These are phyloP conservation scores for Lasiosphaeria hispida DNA, from an alignment of 495 filamentous ascomycete species.

Conservation along the genomic window DNA sequence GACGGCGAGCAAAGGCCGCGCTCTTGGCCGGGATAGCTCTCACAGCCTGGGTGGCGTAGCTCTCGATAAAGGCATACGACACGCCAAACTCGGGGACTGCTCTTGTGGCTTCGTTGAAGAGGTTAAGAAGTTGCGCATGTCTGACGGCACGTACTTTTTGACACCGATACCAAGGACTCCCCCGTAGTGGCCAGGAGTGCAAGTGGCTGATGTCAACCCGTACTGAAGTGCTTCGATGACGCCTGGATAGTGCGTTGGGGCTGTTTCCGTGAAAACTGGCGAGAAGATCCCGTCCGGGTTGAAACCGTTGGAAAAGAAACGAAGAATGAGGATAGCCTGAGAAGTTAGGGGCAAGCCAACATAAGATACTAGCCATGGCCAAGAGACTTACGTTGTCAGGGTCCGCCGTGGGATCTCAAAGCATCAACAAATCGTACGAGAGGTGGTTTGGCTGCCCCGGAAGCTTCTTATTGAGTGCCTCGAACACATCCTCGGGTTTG, in stretches of 20 bases:
- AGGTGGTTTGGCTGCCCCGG: conserved; percentile 33
- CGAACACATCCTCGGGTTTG: conserved; percentile 49
- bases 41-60: conserved; percentile 47
- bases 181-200: conserved; percentile 28
- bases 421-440: conserved; percentile 47
- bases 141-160: conserved; percentile 39
- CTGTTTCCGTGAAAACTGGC: background rate
- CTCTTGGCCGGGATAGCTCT: conserved; percentile 31
- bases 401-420: conserved; percentile 36
- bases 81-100: conserved; percentile 21
- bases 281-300: background rate
- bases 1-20: conserved; percentile 45
- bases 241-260: background rate
- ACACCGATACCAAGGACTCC: conserved; percentile 48
- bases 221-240: conserved; percentile 1
- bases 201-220: conserved; percentile 43
- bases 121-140: conserved; percentile 41
- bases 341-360: background rate
- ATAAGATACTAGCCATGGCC: no score
- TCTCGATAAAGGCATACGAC: conserved; percentile 54
- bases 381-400: conserved; percentile 16
- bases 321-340: background rate
- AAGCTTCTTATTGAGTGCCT: conserved; percentile 36
- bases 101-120: conserved; percentile 33
- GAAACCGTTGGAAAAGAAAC: conserved; percentile 5